Base-by-base conservation (phyloP, 495 filamentous ascomycete genomes). In the Penicillium roqueforti region DNA sequence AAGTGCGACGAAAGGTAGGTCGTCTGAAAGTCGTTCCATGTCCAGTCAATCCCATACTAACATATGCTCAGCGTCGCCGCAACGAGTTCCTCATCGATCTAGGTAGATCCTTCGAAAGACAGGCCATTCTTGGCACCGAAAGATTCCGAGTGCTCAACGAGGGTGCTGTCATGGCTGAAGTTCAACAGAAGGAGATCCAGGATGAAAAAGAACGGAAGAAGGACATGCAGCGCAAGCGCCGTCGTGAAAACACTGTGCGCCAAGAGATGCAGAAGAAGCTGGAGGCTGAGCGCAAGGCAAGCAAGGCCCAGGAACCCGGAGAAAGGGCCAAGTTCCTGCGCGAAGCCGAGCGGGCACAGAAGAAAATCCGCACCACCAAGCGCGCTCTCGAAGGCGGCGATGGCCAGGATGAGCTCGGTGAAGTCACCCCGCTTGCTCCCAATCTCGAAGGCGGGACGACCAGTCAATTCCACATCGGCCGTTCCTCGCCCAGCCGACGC, bases 171-270 rank as follows among this genome's bases (percentile, higher is more conserved):
- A 76, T 91, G 47, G 81, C 87, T 40, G 86, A 95, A 59, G 92
- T 98, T 1, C 88, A 93, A 54, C 84, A 87, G 50, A 88, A 88
- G 56, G 93, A 97, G 66, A 78, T 96, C 7, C 87, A 87, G 51
- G 91, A 93, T 44, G 93, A 99, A 67, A 99, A 97, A 68, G 95
- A 97, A 71, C 89, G 95, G 25, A 99, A 99, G 79, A 99, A 99
- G 75, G 93, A 97, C 57, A 96, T 97, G 88, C 93, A 99, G 64
- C 87, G 95, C 22, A 97, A 97, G 74, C 84, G 93, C 22, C 86
- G 93, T n/a, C 84, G 93, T 18, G 93, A 98, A 67, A 96, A 96
- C 72, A 95, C 93, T 10, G 87, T 96, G 66, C 87, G 88, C 13
- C 79, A 85, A 53, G 91, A 92, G 40, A 82, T 89, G 62, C 85